A percentile compares a stretch with the other conserved stretches of the same genome.
Evolutionary conservation across 202 grass and related monocot genomes (phyloP).

Genomic region (Zoysia matrella): DNA sequence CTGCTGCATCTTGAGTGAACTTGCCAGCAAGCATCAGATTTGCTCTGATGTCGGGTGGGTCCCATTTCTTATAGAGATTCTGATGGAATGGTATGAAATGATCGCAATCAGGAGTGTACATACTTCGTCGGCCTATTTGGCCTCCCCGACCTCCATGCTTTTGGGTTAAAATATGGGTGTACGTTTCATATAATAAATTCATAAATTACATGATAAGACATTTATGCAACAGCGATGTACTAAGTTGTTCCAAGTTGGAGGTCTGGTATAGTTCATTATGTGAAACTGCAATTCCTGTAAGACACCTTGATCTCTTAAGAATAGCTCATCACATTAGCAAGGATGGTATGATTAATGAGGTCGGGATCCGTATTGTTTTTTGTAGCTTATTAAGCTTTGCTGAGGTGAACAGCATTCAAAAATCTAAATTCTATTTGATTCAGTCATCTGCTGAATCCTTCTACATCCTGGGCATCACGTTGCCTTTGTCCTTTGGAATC

Average conservation of each 20-base stretch:
- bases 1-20: too few species aligned
- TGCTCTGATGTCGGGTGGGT: too few species aligned
- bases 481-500: too few species aligned
- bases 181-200: conserved; percentile 40
- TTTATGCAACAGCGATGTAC: conserved; percentile 29
- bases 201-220: conserved; percentile 46
- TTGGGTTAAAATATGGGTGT: conserved; percentile 49
- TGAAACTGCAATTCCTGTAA: conserved; percentile 22
- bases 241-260: conserved; percentile 33
- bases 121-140: too few species aligned
- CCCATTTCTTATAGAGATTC: too few species aligned
- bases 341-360: background rate
- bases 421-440: background rate
- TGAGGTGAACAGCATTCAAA: background rate
- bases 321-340: background rate
- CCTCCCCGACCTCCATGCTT: conserved; percentile 42
- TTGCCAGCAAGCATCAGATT: too few species aligned
- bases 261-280: conserved; percentile 35
- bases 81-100: too few species aligned
- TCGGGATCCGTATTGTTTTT: conserved; percentile 5
- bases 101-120: too few species aligned
- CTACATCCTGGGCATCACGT: too few species aligned
- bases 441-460: background rate
- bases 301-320: conserved; percentile 33
- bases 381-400: background rate